Base-by-base conservation (phyloP, 2,329 filamentous ascomycete species). In the Aaosphaeria pasadenensis region DNA sequence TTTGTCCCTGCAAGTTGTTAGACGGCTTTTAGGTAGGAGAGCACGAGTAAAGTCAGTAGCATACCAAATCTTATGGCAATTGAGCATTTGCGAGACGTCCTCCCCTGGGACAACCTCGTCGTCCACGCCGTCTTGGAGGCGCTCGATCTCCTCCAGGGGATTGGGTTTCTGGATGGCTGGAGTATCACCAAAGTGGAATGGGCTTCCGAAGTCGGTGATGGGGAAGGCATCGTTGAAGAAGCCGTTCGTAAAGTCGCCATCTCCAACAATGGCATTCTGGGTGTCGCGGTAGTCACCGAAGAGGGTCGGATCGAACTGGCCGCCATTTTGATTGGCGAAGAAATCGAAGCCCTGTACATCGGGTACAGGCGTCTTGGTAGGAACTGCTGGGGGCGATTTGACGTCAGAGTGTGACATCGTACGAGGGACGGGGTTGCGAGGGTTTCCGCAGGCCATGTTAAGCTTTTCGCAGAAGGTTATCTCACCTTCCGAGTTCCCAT, bases 251-350 rank as follows among this genome's bases (percentile, higher is more conserved):
- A 95, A 88, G 6, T 84, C 83, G 39, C 80, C 82, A 62, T 74
- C 85, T 56, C 77, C 76, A 13, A 95, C 73, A 11, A 95, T 80
- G 47, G 86, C 92, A 48, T 90, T 88, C 62, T 95, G 89, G 0
- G 90, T 85, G 63, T 99, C 94, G 45, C 94, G 86, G 71, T 96
- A 97, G 59, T 91, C 89, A 46, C 88, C 89, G 68, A 96, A 97
- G 4, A 97, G 78, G 47, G 94, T 85, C 0, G 94, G 92, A 53
- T 97, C 91, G 61, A 97, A 96, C 54, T 88, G 84, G 47, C 89
- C 89, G 48, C 86, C 86, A 60, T 91, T 92, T 66, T 95, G 88
- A 59, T 87, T 85, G 36, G 85, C 81, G 43, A 94, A 76, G 82
- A 87, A 91, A 66, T 89, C 86, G 59, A 90, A 78, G 57, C 82